Evolutionary conservation across 164 flowering plant species (phyloP).

Genomic region (Kalanchoe fedtschenkoi): DNA sequence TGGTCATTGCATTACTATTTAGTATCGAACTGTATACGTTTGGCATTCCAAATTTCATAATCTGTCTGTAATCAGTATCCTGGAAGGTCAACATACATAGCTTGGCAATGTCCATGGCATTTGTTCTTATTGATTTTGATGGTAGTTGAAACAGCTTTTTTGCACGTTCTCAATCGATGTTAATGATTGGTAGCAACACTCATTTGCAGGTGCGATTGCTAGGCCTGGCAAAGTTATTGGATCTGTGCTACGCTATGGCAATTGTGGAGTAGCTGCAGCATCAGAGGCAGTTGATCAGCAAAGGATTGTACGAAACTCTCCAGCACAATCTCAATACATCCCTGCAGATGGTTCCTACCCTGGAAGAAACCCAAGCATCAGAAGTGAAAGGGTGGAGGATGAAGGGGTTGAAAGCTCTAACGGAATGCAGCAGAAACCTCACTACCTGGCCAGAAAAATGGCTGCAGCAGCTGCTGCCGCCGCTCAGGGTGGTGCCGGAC

Average conservation of each 20-base stretch:
- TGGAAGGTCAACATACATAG: no score
- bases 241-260: slow-evolving; percentile 63
- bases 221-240: slow-evolving; percentile 93
- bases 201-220: slow-evolving; percentile 44
- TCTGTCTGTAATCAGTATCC: no score
- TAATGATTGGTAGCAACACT: neutral
- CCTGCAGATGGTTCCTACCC: slow-evolving; percentile 52
- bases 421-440: slow-evolving; percentile 61
- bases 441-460: slow-evolving; percentile 65
- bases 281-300: slow-evolving; percentile 51
- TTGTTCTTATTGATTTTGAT: no score
- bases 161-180: neutral
- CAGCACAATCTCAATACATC: slow-evolving; percentile 39
- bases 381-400: slow-evolving; percentile 51
- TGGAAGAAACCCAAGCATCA: slow-evolving; percentile 51
- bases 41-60: no score
- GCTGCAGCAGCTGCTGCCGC: slow-evolving; percentile 87
- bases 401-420: slow-evolving; percentile 49
- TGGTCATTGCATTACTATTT: no score
- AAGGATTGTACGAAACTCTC: slow-evolving; percentile 45
- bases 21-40: no score
- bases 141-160: no score
- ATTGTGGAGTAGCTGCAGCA: slow-evolving; percentile 49
- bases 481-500: slow-evolving; percentile 59
- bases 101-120: no score